phyloP scores from a whole-genome alignment of 1,284 basidiomycete species.

The Ceratobasidium sp. region DNA sequence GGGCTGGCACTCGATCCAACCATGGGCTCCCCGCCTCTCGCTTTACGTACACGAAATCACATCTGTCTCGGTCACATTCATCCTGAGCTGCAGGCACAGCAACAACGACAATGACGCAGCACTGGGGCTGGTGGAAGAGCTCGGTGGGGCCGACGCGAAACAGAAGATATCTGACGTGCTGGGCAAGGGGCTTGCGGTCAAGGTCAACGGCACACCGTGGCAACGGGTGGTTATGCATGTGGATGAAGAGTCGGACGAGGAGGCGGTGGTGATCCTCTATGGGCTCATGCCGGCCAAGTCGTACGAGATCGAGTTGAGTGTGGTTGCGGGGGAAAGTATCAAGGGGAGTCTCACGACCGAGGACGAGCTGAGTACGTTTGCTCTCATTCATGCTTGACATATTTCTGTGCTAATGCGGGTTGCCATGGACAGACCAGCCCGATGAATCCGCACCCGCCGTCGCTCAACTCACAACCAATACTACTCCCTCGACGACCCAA shows the following conservation, averaged over 20 bases:
- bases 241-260: constrained; percentile 73
- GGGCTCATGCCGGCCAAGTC: constrained; percentile 81
- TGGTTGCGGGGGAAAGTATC: constrained; percentile 63
- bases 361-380: constrained; percentile 37
- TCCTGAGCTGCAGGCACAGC: constrained; percentile 60
- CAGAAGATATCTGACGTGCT: constrained; percentile 70
- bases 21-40: constrained; percentile 74
- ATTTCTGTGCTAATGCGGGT: constrained; percentile 25
- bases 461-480: constrained; percentile 25
- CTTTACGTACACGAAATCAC: constrained; percentile 79
- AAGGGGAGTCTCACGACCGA: constrained; percentile 70
- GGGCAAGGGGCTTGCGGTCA: constrained; percentile 76
- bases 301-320: constrained; percentile 79
- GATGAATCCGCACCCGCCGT: constrained; percentile 45
- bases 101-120: constrained; percentile 55
- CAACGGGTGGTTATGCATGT: constrained; percentile 77
- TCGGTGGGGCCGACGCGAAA: constrained; percentile 14
- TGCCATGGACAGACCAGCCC: constrained; percentile 58
- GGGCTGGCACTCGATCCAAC: constrained; percentile 75
- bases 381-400: not conserved
- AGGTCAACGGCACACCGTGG: constrained; percentile 79
- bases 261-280: constrained; percentile 82
- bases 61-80: constrained; percentile 81
- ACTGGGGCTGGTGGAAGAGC: constrained; percentile 49
- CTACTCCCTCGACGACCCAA: constrained; percentile 42